These are phyloP conservation scores for Colletotrichum coccodes DNA, from an alignment of 2,329 filamentous ascomycete genomes.

Conservation along the genomic window DNA sequence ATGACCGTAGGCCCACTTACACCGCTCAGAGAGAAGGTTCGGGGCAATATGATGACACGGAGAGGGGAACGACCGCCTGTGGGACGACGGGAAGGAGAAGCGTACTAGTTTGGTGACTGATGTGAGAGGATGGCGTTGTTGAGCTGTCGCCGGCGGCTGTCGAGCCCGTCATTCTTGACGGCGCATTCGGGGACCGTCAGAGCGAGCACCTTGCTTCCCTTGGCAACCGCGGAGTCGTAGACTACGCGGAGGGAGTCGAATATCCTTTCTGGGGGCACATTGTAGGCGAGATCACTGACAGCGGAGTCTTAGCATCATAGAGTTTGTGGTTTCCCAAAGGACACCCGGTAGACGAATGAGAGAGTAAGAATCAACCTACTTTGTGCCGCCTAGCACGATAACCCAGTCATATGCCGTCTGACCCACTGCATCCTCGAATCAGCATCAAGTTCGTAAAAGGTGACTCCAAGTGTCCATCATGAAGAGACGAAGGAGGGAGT, in stretches of 20 bases:
- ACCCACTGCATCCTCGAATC: constrained; percentile 29
- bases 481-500: not conserved
- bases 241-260: constrained; percentile 58
- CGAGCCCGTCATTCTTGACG: constrained; percentile 39
- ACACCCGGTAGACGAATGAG: not conserved
- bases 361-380: constrained; percentile 49
- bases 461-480: not conserved
- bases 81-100: constrained; percentile 25
- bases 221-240: constrained; percentile 61
- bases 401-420: constrained; percentile 64
- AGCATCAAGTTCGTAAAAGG: not conserved
- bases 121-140: constrained; percentile 65
- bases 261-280: constrained; percentile 51
- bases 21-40: too few relatives aligned
- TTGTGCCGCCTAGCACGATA: constrained; percentile 72
- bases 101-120: constrained; percentile 62
- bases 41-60: not conserved
- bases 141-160: constrained; percentile 52
- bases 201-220: constrained; percentile 67
- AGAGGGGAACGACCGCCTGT: not conserved
- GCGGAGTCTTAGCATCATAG: not conserved
- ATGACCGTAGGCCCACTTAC: not conserved
- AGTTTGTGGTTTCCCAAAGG: not conserved
- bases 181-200: constrained; percentile 69
- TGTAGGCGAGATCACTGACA: constrained; percentile 60